Percentiles rank a stretch among this genome's conserved stretches.
Conservation (phyloP, 345 rosid species). For the Melaleuca alternifolia region DNA sequence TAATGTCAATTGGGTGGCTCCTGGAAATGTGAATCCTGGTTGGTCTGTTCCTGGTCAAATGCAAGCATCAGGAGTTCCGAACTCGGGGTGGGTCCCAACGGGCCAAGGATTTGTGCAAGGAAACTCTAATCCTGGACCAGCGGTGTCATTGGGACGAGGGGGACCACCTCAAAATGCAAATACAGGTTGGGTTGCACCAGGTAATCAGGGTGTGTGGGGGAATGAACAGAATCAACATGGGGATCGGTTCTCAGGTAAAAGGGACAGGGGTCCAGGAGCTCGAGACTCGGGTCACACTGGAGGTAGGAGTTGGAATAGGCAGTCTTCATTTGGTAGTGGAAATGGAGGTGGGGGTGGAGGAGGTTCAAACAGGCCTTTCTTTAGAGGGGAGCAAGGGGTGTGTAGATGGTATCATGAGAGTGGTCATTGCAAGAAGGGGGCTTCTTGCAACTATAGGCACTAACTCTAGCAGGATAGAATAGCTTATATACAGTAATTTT, state of each 20-base stretch:
- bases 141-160: constrained; percentile 44
- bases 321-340: constrained; percentile 21
- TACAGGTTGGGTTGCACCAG: constrained; percentile 51
- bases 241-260: constrained; percentile 32
- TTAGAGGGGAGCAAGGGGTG: not conserved
- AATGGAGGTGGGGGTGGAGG: not conserved
- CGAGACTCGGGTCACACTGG: constrained; percentile 37
- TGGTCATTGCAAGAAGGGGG: constrained; percentile 10
- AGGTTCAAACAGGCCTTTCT: not conserved
- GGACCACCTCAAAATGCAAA: constrained; percentile 41
- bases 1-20: constrained; percentile 17
- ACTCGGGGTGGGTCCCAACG: constrained; percentile 26
- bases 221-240: constrained; percentile 43
- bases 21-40: constrained; percentile 4
- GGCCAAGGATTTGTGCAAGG: constrained; percentile 38
- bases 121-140: constrained; percentile 28
- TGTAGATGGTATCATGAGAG: not conserved
- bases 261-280: constrained; percentile 10
- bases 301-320: constrained; percentile 44
- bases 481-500: not conserved
- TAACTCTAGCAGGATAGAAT: not conserved
- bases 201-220: constrained; percentile 41
- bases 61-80: not conserved
- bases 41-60: not conserved
- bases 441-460: constrained; percentile 12